Conservation (phyloP, 2,329 filamentous ascomycete species). For the Fonsecaea nubica region DNA sequence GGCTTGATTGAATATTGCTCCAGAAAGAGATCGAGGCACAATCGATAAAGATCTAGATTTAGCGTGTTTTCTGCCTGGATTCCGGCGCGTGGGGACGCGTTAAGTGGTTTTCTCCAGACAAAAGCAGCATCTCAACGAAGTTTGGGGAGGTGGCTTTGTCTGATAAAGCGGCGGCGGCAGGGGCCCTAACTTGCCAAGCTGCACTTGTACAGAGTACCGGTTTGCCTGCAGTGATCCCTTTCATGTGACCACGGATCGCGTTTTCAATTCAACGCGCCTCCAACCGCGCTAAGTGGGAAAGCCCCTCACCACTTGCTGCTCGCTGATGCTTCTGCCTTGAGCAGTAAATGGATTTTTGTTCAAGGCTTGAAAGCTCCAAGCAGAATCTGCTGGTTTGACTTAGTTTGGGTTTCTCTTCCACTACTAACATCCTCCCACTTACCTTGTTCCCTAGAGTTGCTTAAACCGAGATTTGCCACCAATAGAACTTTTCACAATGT, state of each 20-base stretch:
- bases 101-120: constrained; percentile 12
- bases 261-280: constrained; percentile 7
- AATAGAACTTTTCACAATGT: constrained; percentile 13
- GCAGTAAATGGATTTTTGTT: not conserved
- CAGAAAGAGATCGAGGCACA: constrained; percentile 20
- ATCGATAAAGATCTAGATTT: constrained; percentile 18
- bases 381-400: not conserved
- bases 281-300: not conserved
- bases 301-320: not conserved
- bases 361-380: not conserved
- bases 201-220: no score
- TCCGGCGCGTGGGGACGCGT: constrained; percentile 6
- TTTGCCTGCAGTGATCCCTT: not conserved
- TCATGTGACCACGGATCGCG: constrained; percentile 12
- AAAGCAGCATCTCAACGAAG: not conserved
- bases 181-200: no score
- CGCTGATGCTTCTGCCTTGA: not conserved
- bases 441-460: not conserved
- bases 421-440: not conserved
- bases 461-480: not conserved
- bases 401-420: not conserved
- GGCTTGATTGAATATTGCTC: constrained; percentile 1
- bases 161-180: not conserved
- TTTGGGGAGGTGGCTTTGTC: not conserved
- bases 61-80: constrained; percentile 28